These are phyloP conservation scores for Rosa persica DNA, from an alignment of 306 rosid species.

Conservation along the genomic window DNA sequence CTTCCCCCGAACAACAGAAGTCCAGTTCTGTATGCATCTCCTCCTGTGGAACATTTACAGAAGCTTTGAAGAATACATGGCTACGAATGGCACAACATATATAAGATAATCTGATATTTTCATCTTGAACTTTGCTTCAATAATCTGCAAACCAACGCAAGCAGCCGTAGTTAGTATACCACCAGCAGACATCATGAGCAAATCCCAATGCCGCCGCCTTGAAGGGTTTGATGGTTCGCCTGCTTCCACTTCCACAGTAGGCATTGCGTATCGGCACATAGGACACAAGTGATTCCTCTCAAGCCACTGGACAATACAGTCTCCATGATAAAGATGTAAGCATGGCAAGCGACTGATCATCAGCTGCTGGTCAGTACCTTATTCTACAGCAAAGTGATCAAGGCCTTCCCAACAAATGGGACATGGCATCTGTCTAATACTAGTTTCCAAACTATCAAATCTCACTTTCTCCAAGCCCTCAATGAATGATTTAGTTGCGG, in stretches of 20 bases:
- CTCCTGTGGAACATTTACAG: neutral
- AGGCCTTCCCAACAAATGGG: neutral
- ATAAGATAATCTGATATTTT: neutral
- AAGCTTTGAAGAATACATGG: neutral
- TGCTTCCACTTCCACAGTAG: neutral
- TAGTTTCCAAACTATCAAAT: neutral
- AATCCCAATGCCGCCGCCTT: neutral
- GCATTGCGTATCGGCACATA: neutral
- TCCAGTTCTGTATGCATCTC: too few relatives aligned
- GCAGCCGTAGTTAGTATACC: neutral
- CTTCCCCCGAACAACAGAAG: too few relatives aligned
- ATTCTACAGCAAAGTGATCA: neutral
- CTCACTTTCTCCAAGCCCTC: neutral
- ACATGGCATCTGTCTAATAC: neutral
- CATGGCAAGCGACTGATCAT: neutral
- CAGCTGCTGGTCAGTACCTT: neutral
- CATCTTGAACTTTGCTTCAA: neutral
- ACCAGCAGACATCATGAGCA: neutral
- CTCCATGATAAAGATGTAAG: neutral
- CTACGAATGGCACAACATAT: neutral
- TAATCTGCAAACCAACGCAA: neutral
- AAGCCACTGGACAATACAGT: neutral
- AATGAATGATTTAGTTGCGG: neutral
- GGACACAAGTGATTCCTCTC: neutral
- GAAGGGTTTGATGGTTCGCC: neutral